phyloP scores from a whole-genome alignment of 192 early-diverging fungal genomes.

The Coemansia sp. region DNA sequence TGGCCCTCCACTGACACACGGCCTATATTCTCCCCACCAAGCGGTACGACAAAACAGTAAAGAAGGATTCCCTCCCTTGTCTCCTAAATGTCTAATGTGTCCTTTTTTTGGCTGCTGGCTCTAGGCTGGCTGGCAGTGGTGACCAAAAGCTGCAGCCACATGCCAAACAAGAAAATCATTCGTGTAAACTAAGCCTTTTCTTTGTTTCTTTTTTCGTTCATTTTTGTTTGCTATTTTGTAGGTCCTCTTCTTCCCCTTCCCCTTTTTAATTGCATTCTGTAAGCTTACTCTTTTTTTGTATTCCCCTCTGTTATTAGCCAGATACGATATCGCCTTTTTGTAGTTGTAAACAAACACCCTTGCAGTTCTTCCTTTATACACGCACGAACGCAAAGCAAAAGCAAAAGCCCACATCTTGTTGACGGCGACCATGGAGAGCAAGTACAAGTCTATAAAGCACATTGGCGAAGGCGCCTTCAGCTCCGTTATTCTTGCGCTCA shows the following conservation, averaged over 20 bases:
- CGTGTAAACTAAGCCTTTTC: constrained; percentile 1
- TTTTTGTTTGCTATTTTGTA: constrained; percentile 13
- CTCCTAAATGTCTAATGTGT: not conserved
- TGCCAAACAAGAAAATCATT: constrained; percentile 1
- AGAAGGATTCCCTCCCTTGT: not conserved
- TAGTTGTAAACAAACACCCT: constrained; percentile 9
- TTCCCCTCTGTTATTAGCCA: not conserved
- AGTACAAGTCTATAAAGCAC: constrained; percentile 51
- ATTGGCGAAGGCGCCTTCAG: constrained; percentile 61
- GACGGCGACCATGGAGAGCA: constrained; percentile 41
- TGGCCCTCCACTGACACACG: not conserved
- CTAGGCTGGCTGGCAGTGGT: not conserved
- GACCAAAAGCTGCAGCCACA: not conserved
- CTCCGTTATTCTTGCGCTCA: constrained; percentile 54
- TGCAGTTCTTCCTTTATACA: not conserved
- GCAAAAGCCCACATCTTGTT: not conserved
- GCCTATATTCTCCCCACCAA: not conserved
- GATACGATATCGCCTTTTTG: not conserved
- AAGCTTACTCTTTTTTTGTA: constrained; percentile 2
- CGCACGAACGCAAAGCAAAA: not conserved
- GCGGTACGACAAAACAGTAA: not conserved
- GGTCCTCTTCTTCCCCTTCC: not conserved
- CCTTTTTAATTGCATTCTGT: not conserved
- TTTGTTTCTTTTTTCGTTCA: not conserved
- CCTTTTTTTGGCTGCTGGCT: too few species aligned